Evolutionary conservation across 805 yeast species (phyloP).

Genomic region (Wickerhamiella siamensis): DNA sequence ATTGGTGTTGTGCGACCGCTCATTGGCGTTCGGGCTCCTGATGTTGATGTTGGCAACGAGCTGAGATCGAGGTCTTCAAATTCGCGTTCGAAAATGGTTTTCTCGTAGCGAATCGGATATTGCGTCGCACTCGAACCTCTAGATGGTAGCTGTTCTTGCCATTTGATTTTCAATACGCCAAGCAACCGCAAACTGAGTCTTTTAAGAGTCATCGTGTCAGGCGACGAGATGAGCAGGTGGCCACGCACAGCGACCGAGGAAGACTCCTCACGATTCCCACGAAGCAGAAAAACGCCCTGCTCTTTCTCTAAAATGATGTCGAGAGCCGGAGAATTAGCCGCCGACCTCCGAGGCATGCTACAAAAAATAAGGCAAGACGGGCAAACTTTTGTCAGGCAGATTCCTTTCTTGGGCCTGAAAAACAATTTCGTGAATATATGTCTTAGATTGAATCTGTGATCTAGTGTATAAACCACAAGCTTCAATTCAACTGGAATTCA

Average conservation of each 20-base stretch:
- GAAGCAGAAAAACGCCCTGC: constrained; percentile 51
- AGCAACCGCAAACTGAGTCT: constrained; percentile 48
- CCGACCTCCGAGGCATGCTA: constrained; percentile 4
- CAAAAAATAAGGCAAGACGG: no score
- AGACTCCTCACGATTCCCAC: constrained; percentile 69
- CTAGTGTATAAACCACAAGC: no score
- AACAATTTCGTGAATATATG: background rate
- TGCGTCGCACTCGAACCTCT: constrained; percentile 18
- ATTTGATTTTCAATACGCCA: constrained; percentile 51
- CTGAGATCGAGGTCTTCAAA: constrained; percentile 31
- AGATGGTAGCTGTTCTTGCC: constrained; percentile 41
- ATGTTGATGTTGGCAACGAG: constrained; percentile 9
- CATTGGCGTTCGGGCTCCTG: constrained; percentile 6
- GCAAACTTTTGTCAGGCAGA: no score
- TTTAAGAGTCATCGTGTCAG: constrained; percentile 60
- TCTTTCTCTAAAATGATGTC: constrained; percentile 15
- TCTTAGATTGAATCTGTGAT: no score
- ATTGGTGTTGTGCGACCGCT: constrained; percentile 19
- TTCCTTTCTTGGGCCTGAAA: no score
- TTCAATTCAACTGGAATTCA: no score
- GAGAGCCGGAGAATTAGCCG: constrained; percentile 5
- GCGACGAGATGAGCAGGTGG: constrained; percentile 55
- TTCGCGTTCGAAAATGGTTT: constrained; percentile 53
- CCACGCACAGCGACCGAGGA: constrained; percentile 66
- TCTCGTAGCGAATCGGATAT: constrained; percentile 32